Evolutionary conservation across 2,329 filamentous ascomycete species (phyloP).

Genomic region (Fusarium tanahbumbuense): DNA sequence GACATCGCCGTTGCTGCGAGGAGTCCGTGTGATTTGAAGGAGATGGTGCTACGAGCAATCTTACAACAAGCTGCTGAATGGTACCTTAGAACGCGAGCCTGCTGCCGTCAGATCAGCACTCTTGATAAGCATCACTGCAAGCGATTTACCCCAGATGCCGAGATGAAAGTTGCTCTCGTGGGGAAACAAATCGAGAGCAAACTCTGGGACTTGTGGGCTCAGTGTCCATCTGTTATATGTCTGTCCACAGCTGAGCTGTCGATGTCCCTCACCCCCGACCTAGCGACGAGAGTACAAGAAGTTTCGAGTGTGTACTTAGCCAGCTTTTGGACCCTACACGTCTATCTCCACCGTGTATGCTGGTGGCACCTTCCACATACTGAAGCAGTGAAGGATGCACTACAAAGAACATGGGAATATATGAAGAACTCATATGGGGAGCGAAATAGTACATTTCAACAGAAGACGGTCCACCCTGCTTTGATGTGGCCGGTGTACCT

Average conservation of each 20-base stretch:
- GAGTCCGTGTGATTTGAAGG: conserved; percentile 2
- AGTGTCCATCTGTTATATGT: not conserved
- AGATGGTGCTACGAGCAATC: not conserved
- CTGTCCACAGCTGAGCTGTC: not conserved
- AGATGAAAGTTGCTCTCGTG: not conserved
- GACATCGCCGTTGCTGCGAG: not conserved
- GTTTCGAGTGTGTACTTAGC: not conserved
- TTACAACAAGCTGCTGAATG: conserved; percentile 1
- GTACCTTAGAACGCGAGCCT: conserved; percentile 3
- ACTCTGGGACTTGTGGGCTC: conserved; percentile 9
- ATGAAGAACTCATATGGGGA: conserved; percentile 12
- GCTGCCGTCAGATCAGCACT: conserved; percentile 3
- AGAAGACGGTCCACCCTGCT: not conserved
- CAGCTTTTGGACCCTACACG: conserved; percentile 9
- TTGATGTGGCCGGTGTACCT: conserved; percentile 2
- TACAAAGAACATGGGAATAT: not conserved
- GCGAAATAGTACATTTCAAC: not conserved
- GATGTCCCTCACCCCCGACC: not conserved
- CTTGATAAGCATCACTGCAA: conserved; percentile 5
- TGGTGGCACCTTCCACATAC: conserved; percentile 17
- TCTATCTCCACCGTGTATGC: conserved; percentile 5
- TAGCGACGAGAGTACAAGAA: not conserved
- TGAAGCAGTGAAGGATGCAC: not conserved
- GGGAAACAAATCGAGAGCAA: not conserved
- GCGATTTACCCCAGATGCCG: conserved; percentile 1